Conservation (phyloP, 2,329 filamentous ascomycete species). For the Pseudogymnoascus sp. region DNA sequence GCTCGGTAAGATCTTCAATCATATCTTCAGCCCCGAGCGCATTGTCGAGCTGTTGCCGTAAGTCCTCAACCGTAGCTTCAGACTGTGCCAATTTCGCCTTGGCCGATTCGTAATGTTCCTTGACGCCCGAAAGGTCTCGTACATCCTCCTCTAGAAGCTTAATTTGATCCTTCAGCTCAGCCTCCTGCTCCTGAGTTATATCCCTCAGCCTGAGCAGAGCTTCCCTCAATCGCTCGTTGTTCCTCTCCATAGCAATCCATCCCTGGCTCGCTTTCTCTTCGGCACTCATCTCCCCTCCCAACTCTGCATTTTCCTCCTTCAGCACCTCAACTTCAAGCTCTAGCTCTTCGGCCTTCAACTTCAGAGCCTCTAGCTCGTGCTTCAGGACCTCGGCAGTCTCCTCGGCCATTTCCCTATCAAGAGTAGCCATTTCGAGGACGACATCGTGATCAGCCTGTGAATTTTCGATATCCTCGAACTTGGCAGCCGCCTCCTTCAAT, state of each 20-base stretch:
- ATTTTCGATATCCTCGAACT: constrained; percentile 60
- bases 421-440: constrained; percentile 72
- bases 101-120: constrained; percentile 59
- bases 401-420: constrained; percentile 95
- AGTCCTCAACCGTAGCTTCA: constrained; percentile 70
- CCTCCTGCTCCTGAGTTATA: constrained; percentile 76
- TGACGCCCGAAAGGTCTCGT: constrained; percentile 56
- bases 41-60: constrained; percentile 84
- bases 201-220: constrained; percentile 79
- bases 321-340: constrained; percentile 83
- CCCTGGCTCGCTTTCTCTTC: constrained; percentile 81
- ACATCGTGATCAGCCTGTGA: constrained; percentile 78
- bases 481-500: constrained; percentile 65
- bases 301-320: constrained; percentile 76
- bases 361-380: constrained; percentile 68
- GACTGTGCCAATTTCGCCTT: constrained; percentile 66
- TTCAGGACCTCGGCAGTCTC: constrained; percentile 79
- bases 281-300: constrained; percentile 73
- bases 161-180: constrained; percentile 67
- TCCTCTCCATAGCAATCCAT: constrained; percentile 85
- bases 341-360: constrained; percentile 70
- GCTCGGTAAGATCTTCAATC: constrained; percentile 83
- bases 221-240: constrained; percentile 79
- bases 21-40: constrained; percentile 85
- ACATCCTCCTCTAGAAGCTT: constrained; percentile 65